These are phyloP conservation scores for Triticum urartu DNA, from an alignment of 176 grass and related monocot species.

Conservation along the genomic window DNA sequence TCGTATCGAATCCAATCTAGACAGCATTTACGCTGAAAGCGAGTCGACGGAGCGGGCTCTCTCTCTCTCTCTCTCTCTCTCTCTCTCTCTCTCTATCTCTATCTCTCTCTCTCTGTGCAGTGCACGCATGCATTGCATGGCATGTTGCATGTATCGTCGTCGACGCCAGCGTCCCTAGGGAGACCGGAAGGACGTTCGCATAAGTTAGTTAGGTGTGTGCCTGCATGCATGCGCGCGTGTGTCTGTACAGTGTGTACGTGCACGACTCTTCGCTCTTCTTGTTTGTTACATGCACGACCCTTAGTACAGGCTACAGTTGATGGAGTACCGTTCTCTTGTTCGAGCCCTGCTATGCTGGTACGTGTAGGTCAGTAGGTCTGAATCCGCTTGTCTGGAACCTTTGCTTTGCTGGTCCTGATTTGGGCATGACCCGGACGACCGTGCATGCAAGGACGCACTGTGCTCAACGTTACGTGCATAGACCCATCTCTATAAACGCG, in stretches of 20 bases:
- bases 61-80: too few relatives aligned
- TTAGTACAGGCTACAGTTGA: neutral
- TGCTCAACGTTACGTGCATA: neutral
- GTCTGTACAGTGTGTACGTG: neutral
- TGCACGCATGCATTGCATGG: neutral
- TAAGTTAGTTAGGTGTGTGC: neutral
- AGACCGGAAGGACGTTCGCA: neutral
- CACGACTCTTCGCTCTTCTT: neutral
- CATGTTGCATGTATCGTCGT: neutral
- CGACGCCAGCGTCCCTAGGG: neutral
- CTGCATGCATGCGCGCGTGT: neutral
- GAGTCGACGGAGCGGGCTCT: neutral
- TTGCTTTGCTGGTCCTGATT: slow-evolving; percentile 28
- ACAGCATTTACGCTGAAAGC: neutral
- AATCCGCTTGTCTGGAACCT: neutral
- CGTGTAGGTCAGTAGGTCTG: neutral
- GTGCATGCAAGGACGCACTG: neutral
- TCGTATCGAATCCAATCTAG: neutral
- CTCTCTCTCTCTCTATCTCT: too few relatives aligned
- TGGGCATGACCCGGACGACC: neutral
- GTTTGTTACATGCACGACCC: neutral
- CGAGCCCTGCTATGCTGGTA: neutral
- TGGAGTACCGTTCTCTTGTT: neutral
- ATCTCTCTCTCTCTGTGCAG: too few relatives aligned
- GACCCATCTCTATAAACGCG: too few relatives aligned